Percentiles rank a stretch among this genome's conserved stretches.
These are phyloP conservation scores for Pythium aquatile DNA, from an alignment of 352 stramenopile species.

Conservation along the genomic window DNA sequence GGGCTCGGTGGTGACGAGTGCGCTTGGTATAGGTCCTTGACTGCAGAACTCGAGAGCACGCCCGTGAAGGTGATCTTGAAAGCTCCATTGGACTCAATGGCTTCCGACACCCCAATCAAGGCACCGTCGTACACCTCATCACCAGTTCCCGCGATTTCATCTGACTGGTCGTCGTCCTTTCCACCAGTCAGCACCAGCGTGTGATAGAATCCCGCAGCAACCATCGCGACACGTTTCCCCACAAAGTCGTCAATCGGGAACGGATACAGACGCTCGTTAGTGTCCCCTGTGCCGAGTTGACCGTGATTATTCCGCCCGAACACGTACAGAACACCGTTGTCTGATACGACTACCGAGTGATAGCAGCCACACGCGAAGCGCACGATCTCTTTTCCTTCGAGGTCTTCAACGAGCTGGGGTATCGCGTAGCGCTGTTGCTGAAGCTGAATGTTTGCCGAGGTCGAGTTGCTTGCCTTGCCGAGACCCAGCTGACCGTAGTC, in stretches of 20 bases:
- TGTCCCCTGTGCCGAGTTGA: slow-evolving; percentile 91
- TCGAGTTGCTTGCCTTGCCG: slow-evolving; percentile 38
- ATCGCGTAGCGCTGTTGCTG: slow-evolving; percentile 67
- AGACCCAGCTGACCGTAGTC: slow-evolving; percentile 94
- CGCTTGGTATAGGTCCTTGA: background rate
- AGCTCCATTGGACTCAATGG: background rate
- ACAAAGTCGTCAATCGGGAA: slow-evolving; percentile 89
- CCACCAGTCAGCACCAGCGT: slow-evolving; percentile 88
- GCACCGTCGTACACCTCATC: background rate
- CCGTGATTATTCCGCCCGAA: slow-evolving; percentile 95
- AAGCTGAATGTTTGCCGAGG: slow-evolving; percentile 52
- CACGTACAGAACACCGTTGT: slow-evolving; percentile 91
- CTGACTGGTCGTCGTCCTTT: slow-evolving; percentile 51
- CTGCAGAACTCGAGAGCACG: background rate
- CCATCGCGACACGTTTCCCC: slow-evolving; percentile 83
- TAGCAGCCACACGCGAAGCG: slow-evolving; percentile 90
- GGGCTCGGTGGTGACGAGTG: background rate
- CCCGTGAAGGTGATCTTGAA: background rate
- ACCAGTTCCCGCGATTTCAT: slow-evolving; percentile 15
- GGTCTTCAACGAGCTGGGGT: slow-evolving; percentile 57
- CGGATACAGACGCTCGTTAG: slow-evolving; percentile 81
- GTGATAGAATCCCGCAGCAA: slow-evolving; percentile 93
- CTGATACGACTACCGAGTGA: slow-evolving; percentile 84
- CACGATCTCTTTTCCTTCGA: slow-evolving; percentile 84
- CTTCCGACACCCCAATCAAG: background rate